Conservation (phyloP, 805 yeast species). For the Cyberlindnera subsufficiens region DNA sequence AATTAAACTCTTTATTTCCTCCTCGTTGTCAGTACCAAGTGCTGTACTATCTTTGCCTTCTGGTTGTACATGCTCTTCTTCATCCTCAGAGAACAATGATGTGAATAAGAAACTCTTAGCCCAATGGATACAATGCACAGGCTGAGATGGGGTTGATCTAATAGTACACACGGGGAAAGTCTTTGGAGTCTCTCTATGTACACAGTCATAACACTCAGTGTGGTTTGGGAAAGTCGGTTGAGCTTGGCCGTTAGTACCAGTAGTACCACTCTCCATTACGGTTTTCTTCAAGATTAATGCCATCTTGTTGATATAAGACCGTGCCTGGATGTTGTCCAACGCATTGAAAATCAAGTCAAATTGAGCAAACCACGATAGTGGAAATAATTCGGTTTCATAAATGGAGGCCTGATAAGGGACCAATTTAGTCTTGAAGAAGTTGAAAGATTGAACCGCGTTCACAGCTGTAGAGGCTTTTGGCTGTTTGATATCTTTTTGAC, state of each 20-base stretch:
- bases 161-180: slow-evolving; percentile 95
- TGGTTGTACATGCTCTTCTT: slow-evolving; percentile 23
- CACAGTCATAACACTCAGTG: slow-evolving; percentile 93
- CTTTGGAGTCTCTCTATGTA: slow-evolving; percentile 80
- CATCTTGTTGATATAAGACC: slow-evolving; percentile 82
- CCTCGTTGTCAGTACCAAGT: slow-evolving; percentile 58
- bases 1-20: slow-evolving; percentile 57
- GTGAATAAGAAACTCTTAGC: slow-evolving; percentile 85
- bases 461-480: slow-evolving; percentile 84
- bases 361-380: slow-evolving; percentile 68
- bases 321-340: slow-evolving; percentile 86
- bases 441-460: slow-evolving; percentile 72
- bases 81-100: slow-evolving; percentile 64
- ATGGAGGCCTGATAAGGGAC: slow-evolving; percentile 84
- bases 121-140: slow-evolving; percentile 96
- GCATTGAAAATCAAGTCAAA: slow-evolving; percentile 87
- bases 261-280: slow-evolving; percentile 89
- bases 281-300: slow-evolving; percentile 70
- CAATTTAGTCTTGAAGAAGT: slow-evolving; percentile 51
- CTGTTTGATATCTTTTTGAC: slow-evolving; percentile 84
- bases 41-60: slow-evolving; percentile 32
- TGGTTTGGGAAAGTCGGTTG: slow-evolving; percentile 81
- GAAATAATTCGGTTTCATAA: slow-evolving; percentile 68
- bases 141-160: slow-evolving; percentile 93
- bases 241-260: slow-evolving; percentile 91